Evolutionary conservation across 2,329 filamentous ascomycete genomes (phyloP), one percentile per base, ranked within the genome.

Genomic region (Capronia americana): DNA sequence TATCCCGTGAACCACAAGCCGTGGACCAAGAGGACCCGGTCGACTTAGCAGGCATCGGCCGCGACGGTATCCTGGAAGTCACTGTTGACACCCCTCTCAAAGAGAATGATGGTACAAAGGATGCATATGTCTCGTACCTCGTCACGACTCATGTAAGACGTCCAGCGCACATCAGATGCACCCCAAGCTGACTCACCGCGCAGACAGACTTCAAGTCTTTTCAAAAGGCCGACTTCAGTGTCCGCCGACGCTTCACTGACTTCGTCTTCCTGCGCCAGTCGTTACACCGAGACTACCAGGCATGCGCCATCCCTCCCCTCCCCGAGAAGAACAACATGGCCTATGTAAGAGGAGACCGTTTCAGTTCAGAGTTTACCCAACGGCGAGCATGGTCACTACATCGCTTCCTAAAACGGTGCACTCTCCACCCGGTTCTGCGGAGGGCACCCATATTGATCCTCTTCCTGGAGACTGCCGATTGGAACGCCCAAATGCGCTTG

Each of bases 301-400:
- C 92, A 81, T 92, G 91, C 79, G 95, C 95, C 56, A 92, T 99
- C 3, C 95, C 95, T 32, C 95, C 95, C 55, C 84, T 99, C 61
- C 95, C 95, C 61, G 95, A 98, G 81, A 99, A 98, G 84, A 94
- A 98, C 84, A 96, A 96, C 80, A 97, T 99, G 92, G 93, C 97
- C 76, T 98, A 98, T 76, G 95, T 98, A 59, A 91, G 93, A 41
- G 95, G 95, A 73, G 94, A 98, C 82, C 90, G 95, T 69, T 99
- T 99, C 79, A 93, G 93, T 8, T 81, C 90, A 57, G 95, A 98
- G 80, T 99, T 99, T 77, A 99, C 93, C 38, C 85, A 88, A 54
- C 89, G 95, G 38, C 88, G 95, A 72, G 93, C 92, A 58, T 91
- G 93, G 82, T 97, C 93, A 3, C 85, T 99, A 60, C 90, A 96